Evolutionary conservation across 2,329 filamentous ascomycete species (phyloP).

Genomic region (Emmonsiellopsis sp.): DNA sequence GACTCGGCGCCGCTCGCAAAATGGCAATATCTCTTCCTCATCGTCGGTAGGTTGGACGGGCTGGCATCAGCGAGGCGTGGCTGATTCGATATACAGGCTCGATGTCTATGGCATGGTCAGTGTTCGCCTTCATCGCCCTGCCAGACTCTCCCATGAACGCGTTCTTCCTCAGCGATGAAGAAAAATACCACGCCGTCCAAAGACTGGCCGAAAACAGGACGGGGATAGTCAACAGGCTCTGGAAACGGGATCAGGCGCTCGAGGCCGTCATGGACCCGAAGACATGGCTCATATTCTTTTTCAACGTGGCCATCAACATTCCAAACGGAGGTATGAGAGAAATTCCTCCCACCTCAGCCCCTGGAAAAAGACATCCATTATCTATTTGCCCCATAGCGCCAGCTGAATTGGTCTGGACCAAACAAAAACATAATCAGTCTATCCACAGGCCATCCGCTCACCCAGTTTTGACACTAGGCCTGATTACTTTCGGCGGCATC

Average conservation of each 20-base stretch:
- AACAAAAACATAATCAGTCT: background rate
- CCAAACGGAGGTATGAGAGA: constrained; percentile 28
- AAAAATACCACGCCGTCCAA: constrained; percentile 40
- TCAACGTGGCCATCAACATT: constrained; percentile 25
- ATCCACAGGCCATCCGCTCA: background rate
- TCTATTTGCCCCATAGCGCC: no score
- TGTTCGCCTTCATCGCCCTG: constrained; percentile 38
- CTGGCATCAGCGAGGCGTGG: background rate
- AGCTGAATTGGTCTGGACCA: no score
- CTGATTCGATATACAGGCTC: constrained; percentile 9
- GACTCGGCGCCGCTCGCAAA: constrained; percentile 32
- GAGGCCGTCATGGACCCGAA: constrained; percentile 27
- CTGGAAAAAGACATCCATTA: background rate
- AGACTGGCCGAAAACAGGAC: constrained; percentile 30
- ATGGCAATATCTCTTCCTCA: constrained; percentile 50
- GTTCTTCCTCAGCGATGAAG: constrained; percentile 45
- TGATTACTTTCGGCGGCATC: constrained; percentile 29
- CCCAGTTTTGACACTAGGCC: constrained; percentile 10
- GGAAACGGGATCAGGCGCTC: constrained; percentile 21
- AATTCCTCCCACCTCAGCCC: background rate
- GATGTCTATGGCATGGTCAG: constrained; percentile 42
- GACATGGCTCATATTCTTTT: constrained; percentile 26
- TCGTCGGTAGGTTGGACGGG: constrained; percentile 30
- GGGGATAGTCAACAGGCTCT: constrained; percentile 24
- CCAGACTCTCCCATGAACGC: constrained; percentile 38